Conservation (phyloP, 2,329 filamentous ascomycete genomes). For the Thelonectria olida region DNA sequence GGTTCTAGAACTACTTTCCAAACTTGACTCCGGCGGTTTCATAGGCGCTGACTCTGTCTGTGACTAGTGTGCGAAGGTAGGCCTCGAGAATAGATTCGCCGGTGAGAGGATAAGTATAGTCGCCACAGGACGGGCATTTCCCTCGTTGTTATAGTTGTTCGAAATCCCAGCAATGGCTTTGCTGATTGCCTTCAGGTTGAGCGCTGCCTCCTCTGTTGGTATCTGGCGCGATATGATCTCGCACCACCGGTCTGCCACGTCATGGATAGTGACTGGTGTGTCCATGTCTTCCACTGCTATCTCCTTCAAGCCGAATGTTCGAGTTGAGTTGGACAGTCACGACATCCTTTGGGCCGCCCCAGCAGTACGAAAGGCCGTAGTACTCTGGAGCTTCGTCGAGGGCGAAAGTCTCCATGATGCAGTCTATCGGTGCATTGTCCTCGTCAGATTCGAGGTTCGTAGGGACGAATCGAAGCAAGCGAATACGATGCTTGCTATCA, state of each 20-base stretch:
- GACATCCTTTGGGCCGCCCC: not conserved
- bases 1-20: not conserved
- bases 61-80: not conserved
- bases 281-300: not conserved
- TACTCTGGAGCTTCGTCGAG: not conserved
- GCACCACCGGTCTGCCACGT: not conserved
- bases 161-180: not conserved
- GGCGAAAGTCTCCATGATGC: not conserved
- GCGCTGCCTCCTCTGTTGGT: not conserved
- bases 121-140: not conserved
- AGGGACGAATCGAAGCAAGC: not conserved
- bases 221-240: not conserved
- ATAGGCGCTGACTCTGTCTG: not conserved
- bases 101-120: not conserved
- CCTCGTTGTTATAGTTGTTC: not conserved
- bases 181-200: not conserved
- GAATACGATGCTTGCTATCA: not conserved
- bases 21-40: not conserved
- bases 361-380: not conserved
- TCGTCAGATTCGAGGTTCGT: not conserved
- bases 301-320: not conserved
- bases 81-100: not conserved
- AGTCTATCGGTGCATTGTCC: not conserved
- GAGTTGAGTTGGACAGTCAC: not conserved
- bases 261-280: not conserved